Evolutionary conservation across 352 stramenopile species (phyloP).

Genomic region (Pythium rhizo-oryzae): DNA sequence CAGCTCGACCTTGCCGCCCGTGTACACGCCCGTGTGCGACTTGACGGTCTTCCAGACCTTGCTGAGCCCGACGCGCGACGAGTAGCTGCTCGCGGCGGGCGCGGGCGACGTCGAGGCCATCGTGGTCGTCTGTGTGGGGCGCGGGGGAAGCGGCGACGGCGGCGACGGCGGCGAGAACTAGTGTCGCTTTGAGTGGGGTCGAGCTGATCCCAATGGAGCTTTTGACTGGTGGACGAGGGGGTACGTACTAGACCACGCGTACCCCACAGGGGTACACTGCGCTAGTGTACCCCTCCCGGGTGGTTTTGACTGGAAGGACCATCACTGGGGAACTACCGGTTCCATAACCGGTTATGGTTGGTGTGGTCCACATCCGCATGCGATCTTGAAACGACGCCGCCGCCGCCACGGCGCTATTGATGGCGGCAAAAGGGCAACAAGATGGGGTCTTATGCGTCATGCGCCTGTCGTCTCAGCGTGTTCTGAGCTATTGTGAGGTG

Average conservation of each 20-base stretch:
- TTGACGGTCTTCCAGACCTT: constrained; percentile 84
- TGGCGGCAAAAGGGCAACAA: no score
- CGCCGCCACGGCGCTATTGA: no score
- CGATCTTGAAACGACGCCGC: no score
- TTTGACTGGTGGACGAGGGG: constrained; percentile 14
- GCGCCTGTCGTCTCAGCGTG: no score
- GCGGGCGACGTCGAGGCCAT: constrained; percentile 14
- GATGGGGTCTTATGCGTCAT: no score
- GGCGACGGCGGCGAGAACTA: background rate
- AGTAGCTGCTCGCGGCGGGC: constrained; percentile 47
- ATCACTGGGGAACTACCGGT: no score
- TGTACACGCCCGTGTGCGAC: constrained; percentile 80
- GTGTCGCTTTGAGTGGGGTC: background rate
- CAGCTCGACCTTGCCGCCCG: constrained; percentile 78
- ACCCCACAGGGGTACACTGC: background rate
- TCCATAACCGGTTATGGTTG: no score
- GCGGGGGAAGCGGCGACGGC: background rate
- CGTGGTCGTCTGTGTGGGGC: background rate
- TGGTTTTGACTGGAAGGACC: no score
- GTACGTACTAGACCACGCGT: background rate
- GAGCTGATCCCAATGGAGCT: background rate
- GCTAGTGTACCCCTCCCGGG: no score
- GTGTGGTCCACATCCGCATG: no score
- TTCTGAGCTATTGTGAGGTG: no score
- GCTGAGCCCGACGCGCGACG: constrained; percentile 61